Evolutionary conservation across 345 rosid genomes (phyloP).

Genomic region (Eucalyptus polyanthemos): DNA sequence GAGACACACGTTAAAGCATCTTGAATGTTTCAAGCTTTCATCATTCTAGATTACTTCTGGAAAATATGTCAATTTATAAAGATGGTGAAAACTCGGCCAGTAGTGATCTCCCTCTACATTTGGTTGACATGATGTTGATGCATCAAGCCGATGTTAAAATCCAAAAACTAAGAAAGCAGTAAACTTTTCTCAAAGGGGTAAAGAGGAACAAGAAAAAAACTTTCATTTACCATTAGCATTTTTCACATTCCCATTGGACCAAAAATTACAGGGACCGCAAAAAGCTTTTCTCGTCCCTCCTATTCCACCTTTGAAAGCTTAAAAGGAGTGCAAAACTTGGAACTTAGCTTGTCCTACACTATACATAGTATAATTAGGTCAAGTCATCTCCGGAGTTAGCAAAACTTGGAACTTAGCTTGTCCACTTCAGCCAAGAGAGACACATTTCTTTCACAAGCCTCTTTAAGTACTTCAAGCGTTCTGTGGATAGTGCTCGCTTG

Average conservation of each 20-base stretch:
- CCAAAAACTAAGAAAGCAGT: neutral
- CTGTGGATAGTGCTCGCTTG: neutral
- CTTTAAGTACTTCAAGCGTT: slow-evolving; percentile 33
- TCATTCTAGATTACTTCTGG: too few species aligned
- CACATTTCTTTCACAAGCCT: slow-evolving; percentile 54
- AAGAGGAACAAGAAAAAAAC: neutral
- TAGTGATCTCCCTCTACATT: neutral
- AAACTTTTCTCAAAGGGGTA: neutral
- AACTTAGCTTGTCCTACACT: neutral
- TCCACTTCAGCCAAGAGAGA: slow-evolving; percentile 43
- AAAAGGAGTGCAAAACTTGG: neutral
- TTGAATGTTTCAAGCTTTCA: too few species aligned
- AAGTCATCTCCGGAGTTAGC: neutral
- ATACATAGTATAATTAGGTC: neutral
- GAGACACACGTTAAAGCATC: too few species aligned
- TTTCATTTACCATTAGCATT: neutral
- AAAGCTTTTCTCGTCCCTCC: neutral
- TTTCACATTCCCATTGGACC: neutral
- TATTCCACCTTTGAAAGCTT: neutral
- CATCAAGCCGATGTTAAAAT: neutral
- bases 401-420: slow-evolving; percentile 19
- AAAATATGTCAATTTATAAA: neutral
- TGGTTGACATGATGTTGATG: neutral
- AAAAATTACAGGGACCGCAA: neutral
- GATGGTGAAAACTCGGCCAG: neutral